Evolutionary conservation across 2,329 filamentous ascomycete species (phyloP), one percentile per base, ranked within the genome.

Genomic region (Emericellopsis cladophorae): DNA sequence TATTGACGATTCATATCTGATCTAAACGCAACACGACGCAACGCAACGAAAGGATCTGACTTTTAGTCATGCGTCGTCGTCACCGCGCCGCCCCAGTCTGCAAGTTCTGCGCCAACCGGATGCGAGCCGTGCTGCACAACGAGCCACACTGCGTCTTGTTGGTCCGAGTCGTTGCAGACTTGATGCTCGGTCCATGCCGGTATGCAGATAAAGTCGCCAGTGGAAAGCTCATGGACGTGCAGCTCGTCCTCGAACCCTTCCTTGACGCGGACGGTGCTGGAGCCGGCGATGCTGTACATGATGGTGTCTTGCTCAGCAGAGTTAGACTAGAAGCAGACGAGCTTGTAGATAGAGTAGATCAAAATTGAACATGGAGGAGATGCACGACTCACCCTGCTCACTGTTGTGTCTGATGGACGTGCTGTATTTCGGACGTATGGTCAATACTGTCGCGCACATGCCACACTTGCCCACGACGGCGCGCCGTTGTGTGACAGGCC

Each of bases 171-270:
- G 49, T 86, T 86, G 16, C 79, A 63, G 41, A 80, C 70, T 54
- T 84, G 79, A 57, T 86, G 79, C 54, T 86, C 80, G 0, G 76
- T 74, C 67, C 72, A 84, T 0, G 79, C 73, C 1, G 81, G 81
- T 11, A 86, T 71, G 41, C 84, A 67, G 4, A 79, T 79, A 56
- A 83, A 86, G 54, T 85, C 81, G 0, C 82, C 81, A 0, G 74
- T 66, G 1, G 57, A 57, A 7, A 87, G 64, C 15, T 72, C 62
- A 45, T 81, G 68, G 29, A 71, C 68, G 45, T 71, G 70, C 1
- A 68, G 54, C 24, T 66, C 60, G 29, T 62, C 61, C 37, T 68
- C 69, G 11, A 75, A 70, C 34, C 70, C 66, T 16, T 76, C 65
- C 40, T 68, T 68, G 0, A 71, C 78, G 4, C 83, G 66, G 8